These are phyloP conservation scores for Aspergillus novoparasiticus DNA, from an alignment of 2,329 filamentous ascomycete genomes.

Conservation along the genomic window DNA sequence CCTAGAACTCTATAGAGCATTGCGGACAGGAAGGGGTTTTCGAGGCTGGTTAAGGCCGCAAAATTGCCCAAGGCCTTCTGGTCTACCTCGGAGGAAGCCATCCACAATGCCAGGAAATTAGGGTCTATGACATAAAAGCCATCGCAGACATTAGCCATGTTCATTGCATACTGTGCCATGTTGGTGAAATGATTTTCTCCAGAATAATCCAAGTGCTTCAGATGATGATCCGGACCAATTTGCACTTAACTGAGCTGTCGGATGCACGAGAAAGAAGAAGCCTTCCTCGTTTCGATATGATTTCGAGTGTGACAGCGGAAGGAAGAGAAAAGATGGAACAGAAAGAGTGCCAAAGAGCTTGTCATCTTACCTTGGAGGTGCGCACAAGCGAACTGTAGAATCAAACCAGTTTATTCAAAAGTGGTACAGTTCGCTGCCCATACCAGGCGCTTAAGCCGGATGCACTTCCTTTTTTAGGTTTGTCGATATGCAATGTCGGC, in stretches of 20 bases:
- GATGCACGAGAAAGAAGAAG: background rate
- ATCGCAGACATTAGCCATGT: slow-evolving; percentile 33
- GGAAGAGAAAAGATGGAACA: slow-evolving; percentile 16
- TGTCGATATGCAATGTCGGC: slow-evolving; percentile 8
- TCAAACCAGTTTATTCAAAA: slow-evolving; percentile 25
- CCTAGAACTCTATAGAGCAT: slow-evolving; percentile 91
- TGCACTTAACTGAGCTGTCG: background rate
- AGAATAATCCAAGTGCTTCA: background rate
- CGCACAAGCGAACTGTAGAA: slow-evolving; percentile 27
- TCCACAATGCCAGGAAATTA: slow-evolving; percentile 51
- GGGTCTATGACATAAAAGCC: slow-evolving; percentile 34
- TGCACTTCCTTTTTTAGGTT: slow-evolving; percentile 11
- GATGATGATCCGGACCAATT: background rate
- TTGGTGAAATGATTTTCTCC: background rate
- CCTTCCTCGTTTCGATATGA: background rate
- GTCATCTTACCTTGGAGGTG: slow-evolving; percentile 32
- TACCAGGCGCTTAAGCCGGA: slow-evolving; percentile 26
- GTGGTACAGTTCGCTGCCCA: slow-evolving; percentile 32
- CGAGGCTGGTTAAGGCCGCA: slow-evolving; percentile 74
- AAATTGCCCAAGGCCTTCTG: slow-evolving; percentile 94
- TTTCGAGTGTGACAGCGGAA: background rate
- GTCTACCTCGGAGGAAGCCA: slow-evolving; percentile 97
- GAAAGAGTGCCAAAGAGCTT: slow-evolving; percentile 14
- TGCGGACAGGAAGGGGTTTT: slow-evolving; percentile 72
- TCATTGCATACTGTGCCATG: slow-evolving; percentile 10